Percentiles rank a stretch among this genome's conserved stretches.
phyloP scores from a whole-genome alignment of 768 basidiomycete species.

The Multifurca ochricompacta region DNA sequence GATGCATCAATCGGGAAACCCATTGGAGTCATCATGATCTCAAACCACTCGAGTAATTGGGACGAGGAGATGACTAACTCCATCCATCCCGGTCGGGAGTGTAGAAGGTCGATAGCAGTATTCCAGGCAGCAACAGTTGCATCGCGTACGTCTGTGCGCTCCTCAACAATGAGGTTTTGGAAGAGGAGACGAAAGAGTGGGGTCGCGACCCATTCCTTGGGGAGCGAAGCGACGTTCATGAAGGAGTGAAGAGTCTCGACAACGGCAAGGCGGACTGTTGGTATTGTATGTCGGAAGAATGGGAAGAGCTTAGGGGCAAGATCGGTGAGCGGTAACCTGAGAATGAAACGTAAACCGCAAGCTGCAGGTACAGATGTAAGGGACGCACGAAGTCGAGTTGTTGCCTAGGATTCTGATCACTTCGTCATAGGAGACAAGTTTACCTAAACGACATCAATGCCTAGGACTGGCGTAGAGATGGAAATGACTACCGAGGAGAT shows the following conservation, averaged over 20 bases:
- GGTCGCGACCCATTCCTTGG: slow-evolving; percentile 71
- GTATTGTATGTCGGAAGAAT: slow-evolving; percentile 95
- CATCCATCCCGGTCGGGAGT: slow-evolving; percentile 39
- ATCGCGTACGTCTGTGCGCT: slow-evolving; percentile 74
- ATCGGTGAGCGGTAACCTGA: slow-evolving; percentile 69
- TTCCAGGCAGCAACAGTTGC: slow-evolving; percentile 70
- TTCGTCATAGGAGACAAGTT: slow-evolving; percentile 68
- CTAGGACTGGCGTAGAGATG: background rate
- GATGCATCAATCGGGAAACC: slow-evolving; percentile 67
- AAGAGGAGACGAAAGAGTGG: slow-evolving; percentile 79
- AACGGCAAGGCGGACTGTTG: slow-evolving; percentile 87
- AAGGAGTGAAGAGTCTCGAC: slow-evolving; percentile 84
- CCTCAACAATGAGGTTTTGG: slow-evolving; percentile 91
- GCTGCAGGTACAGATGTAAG: background rate
- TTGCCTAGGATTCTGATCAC: slow-evolving; percentile 72
- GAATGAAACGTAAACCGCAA: background rate
- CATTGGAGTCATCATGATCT: slow-evolving; percentile 81
- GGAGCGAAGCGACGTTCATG: slow-evolving; percentile 66
- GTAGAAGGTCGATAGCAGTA: slow-evolving; percentile 53
- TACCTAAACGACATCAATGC: slow-evolving; percentile 40
- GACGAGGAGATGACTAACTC: slow-evolving; percentile 49
- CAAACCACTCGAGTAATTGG: slow-evolving; percentile 76
- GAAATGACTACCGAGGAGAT: slow-evolving; percentile 65
- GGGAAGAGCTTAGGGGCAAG: slow-evolving; percentile 87
- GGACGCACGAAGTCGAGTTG: slow-evolving; percentile 61